Evolutionary conservation across 805 yeast genomes (phyloP), one percentile per base, ranked within the genome.

Genomic region (Candida montana): DNA sequence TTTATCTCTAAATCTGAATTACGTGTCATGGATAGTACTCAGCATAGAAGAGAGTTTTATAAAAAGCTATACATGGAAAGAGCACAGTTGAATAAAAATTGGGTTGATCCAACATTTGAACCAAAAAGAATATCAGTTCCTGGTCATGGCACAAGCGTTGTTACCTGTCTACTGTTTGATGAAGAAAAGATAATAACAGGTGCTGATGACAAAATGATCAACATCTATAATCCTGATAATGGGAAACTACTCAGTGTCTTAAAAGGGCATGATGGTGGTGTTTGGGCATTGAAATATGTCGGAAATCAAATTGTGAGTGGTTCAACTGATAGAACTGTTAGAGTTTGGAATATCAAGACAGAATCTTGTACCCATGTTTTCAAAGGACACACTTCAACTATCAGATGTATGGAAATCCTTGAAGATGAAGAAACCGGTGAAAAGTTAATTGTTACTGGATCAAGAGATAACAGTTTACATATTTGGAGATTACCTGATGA

Each of bases 231-330:
- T 49, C 79, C 96, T 1, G 67, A 71, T 24, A 77, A 84, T 1
- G 97, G 97, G 5, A 65, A 67, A 32, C 68, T 82, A 39, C 54
- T 80, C 8, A 68, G 74, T 32, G 79, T 79, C 6, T 69, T 93
- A 33, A 69, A 72, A 33, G 97, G 96, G 7, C 99, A 93, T 58
- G 95, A 84, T 41, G 99, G 99, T 34, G 99, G 99, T 31, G 99
- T 93, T 5, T 93, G 99, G 99, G 98, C 99, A 1, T 71, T 93
- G 59, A 88, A 91, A 62, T 90, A 89, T 57, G 71, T 76, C 41
- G 89, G 86, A 18, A 79, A 81, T 53, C 87, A 89, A 8, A 69
- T 93, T 34, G 95, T 91, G 1, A 84, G 95, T 45, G 99, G 98
- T 0, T 83, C 96, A 2, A 91, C 97, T 0, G 99, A 93, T 63